A percentile compares a stretch with the other conserved stretches of the same genome.
Conservation (phyloP, 805 yeast species). For the Clavispora santaluciae region DNA sequence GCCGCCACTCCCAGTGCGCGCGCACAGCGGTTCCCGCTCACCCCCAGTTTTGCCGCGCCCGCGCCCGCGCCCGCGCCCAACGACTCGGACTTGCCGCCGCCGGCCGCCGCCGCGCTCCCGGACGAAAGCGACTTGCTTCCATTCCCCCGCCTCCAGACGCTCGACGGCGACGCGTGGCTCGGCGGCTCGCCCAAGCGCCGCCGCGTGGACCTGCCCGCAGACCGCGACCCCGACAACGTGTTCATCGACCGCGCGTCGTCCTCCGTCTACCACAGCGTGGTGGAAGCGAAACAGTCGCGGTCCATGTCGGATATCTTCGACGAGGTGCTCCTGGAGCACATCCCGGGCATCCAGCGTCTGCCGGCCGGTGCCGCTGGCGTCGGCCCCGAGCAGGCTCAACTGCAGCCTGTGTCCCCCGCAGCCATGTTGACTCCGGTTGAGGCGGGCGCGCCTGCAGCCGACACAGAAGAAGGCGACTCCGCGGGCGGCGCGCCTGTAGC, state of each 20-base stretch:
- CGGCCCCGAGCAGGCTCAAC: no score
- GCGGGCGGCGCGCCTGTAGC: no score
- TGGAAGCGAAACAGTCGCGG: slow-evolving; percentile 18
- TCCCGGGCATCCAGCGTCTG: not conserved
- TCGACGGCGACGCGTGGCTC: slow-evolving; percentile 1
- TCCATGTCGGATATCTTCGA: slow-evolving; percentile 32
- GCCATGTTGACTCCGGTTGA: no score
- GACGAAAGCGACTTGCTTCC: slow-evolving; percentile 14
- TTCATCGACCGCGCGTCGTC: slow-evolving; percentile 24
- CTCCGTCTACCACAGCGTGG: slow-evolving; percentile 30
- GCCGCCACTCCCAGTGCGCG: not conserved
- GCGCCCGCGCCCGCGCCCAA: not conserved
- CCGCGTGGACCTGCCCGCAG: not conserved
- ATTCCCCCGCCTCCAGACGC: slow-evolving; percentile 9
- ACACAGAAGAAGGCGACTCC: no score
- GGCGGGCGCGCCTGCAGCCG: no score
- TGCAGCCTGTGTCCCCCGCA: no score
- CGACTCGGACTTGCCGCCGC: slow-evolving; percentile 7
- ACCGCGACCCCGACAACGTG: slow-evolving; percentile 25
- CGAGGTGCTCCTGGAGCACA: slow-evolving; percentile 17
- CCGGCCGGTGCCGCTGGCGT: no score
- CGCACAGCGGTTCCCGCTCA: slow-evolving; percentile 9
- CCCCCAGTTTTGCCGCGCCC: slow-evolving; percentile 6
- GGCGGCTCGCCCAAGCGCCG: slow-evolving; percentile 2
- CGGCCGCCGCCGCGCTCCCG: not conserved